Base-by-base conservation (phyloP, 345 rosid genomes). In the Brassica nigra region DNA sequence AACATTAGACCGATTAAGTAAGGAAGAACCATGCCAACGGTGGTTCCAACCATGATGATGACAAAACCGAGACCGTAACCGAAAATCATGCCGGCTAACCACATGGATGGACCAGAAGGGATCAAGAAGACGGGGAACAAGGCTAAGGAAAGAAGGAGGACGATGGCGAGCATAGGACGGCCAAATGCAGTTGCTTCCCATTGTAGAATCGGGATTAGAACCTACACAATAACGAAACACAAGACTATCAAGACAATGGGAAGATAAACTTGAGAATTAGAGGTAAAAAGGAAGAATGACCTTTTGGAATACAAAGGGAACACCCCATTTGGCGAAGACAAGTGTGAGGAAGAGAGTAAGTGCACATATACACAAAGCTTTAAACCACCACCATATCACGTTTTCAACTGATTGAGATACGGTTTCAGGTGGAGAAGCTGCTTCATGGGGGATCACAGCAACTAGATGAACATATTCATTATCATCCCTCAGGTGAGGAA, bases 301-400 rank as follows among this genome's bases (percentile, higher is more conserved):
- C 93, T 91, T 90, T 84, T 85, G 68, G 12, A 88, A 89, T 39
- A 93, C 83, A 84, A 95, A 91, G 0, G 97, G 96, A 61, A 87
- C 80, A 39, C 91, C 99, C 99, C 98, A 95, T 81, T 91, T 89
- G 27, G 90, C 66, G 42, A 89, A 85, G 73, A 86, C 2, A 65
- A 93, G 87, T 27, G 74, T 27, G 39, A 81, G 37, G 34, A 87
- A 28, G 62, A 84, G 58, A 8, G 71, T 2, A 57, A 88, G 11
- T 55, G 78, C 34, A 72, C 62, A 83, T 30, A 83, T 72, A 2
- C 80, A 16, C 1, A 90, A 68, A 70, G 80, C 84, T 82, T 89
- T 92, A 80, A 81, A 64, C 97, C 98, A 94, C 54, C 49, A 42
- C 95, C 94, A 87, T 57, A 82, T 20, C 28, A 80, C 16, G 70